These are phyloP conservation scores for Microdochium paspali DNA, from an alignment of 2,329 filamentous ascomycete genomes.

Conservation along the genomic window DNA sequence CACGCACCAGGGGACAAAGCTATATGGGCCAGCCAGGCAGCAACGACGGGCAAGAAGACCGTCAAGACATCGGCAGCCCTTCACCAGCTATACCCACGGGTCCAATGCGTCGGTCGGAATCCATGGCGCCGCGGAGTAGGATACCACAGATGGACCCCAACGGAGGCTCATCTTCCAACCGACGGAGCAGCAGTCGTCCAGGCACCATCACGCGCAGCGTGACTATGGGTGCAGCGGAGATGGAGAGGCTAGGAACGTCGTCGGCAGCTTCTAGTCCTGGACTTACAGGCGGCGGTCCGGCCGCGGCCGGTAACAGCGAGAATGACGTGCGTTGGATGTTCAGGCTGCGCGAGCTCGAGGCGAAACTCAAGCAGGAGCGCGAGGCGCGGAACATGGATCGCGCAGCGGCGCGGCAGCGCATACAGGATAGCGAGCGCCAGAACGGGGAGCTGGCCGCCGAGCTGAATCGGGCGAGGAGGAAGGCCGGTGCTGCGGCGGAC, in stretches of 20 bases:
- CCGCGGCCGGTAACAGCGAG: slow-evolving; percentile 10
- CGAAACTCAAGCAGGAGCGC: slow-evolving; percentile 79
- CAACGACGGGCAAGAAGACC: slow-evolving; percentile 23
- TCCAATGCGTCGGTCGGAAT: slow-evolving; percentile 21
- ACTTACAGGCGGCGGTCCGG: background rate
- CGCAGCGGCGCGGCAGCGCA: slow-evolving; percentile 67
- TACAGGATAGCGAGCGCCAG: slow-evolving; percentile 21
- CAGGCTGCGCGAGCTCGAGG: slow-evolving; percentile 77
- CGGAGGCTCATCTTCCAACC: slow-evolving; percentile 14
- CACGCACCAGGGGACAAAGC: slow-evolving; percentile 32
- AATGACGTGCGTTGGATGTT: slow-evolving; percentile 75
- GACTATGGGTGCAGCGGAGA: slow-evolving; percentile 9
- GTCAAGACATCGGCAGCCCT: slow-evolving; percentile 33
- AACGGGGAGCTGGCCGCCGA: slow-evolving; percentile 20
- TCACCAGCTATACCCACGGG: slow-evolving; percentile 46
- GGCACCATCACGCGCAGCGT: slow-evolving; percentile 16
- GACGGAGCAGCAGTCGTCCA: slow-evolving; percentile 8
- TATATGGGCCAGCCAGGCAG: slow-evolving; percentile 29
- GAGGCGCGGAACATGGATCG: slow-evolving; percentile 81
- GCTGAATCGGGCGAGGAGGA: slow-evolving; percentile 12
- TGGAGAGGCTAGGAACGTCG: slow-evolving; percentile 10
- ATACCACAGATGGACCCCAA: slow-evolving; percentile 21
- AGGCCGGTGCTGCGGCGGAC: background rate
- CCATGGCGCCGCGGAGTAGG: slow-evolving; percentile 24
- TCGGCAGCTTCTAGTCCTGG: too few relatives aligned